phyloP scores from a whole-genome alignment of 2,329 filamentous ascomycete genomes.

The Alternaria consortialis region DNA sequence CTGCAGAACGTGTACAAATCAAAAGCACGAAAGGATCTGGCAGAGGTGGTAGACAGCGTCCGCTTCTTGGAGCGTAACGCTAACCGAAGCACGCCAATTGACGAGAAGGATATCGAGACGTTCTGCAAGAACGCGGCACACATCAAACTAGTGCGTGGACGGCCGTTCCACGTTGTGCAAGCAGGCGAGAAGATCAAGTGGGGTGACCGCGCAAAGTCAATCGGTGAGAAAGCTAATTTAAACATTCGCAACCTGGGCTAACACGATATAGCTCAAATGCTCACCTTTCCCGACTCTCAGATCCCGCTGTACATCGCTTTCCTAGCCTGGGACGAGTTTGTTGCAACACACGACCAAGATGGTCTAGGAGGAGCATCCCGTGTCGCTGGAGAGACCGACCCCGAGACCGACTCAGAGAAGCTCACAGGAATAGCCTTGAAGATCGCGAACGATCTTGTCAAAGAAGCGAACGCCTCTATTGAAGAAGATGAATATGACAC shows the following conservation, averaged over 20 bases:
- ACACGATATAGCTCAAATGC: constrained; percentile 42
- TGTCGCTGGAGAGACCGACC: constrained; percentile 49
- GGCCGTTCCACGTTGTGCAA: constrained; percentile 60
- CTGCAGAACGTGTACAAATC: constrained; percentile 93
- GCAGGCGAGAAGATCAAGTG: constrained; percentile 55
- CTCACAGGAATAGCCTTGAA: constrained; percentile 55
- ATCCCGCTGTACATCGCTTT: constrained; percentile 62
- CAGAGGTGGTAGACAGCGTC: constrained; percentile 75
- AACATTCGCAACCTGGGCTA: not conserved
- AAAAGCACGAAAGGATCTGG: constrained; percentile 81
- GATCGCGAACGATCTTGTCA: constrained; percentile 54
- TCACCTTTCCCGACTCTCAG: constrained; percentile 57
- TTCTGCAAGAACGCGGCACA: constrained; percentile 97
- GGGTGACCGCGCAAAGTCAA: constrained; percentile 61
- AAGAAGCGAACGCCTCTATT: constrained; percentile 51
- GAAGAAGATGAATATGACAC: constrained; percentile 55
- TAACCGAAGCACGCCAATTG: constrained; percentile 61
- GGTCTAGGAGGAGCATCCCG: constrained; percentile 44
- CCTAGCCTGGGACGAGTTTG: constrained; percentile 60
- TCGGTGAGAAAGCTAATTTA: constrained; percentile 55
- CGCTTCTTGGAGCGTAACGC: constrained; percentile 63
- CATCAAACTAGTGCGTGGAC: constrained; percentile 82
- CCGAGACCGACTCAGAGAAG: constrained; percentile 50
- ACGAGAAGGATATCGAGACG: constrained; percentile 79
- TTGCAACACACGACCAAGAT: constrained; percentile 52